phyloP scores from a whole-genome alignment of 345 rosid genomes.

The Zanthoxylum bungeanum region DNA sequence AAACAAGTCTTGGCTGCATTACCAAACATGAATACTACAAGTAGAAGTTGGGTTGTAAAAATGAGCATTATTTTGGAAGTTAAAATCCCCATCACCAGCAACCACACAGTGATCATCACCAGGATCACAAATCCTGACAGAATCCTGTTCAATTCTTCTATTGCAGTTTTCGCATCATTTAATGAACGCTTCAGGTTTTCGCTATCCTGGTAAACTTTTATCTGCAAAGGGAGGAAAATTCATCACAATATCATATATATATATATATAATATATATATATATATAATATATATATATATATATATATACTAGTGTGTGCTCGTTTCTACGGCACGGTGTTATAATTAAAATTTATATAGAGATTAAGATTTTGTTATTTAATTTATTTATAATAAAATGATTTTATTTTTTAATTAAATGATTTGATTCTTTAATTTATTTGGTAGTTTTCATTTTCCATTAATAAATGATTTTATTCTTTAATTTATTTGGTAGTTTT shows the following conservation, averaged over 20 bases:
- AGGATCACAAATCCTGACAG: constrained; percentile 36
- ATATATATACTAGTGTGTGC: no score
- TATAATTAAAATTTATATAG: no score
- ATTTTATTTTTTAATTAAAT: no score
- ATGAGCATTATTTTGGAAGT: constrained; percentile 46
- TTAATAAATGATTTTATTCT: no score
- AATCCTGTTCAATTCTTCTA: constrained; percentile 64
- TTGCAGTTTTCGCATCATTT: constrained; percentile 65
- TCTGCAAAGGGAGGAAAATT: constrained; percentile 33
- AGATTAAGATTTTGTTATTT: no score
- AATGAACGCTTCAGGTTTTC: constrained; percentile 55
- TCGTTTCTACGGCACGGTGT: no score
- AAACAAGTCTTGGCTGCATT: constrained; percentile 55
- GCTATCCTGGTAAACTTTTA: constrained; percentile 57
- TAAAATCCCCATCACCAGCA: constrained; percentile 54
- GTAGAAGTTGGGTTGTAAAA: constrained; percentile 55
- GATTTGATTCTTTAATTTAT: no score
- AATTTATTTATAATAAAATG: no score
- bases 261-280: background rate
- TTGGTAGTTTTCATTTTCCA: no score
- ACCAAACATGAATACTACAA: constrained; percentile 53
- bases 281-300: no score
- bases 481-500: no score
- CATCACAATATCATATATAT: no score
- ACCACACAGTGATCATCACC: constrained; percentile 40